Conservation (phyloP, 805 yeast genomes). For the Pichia deserticola region DNA sequence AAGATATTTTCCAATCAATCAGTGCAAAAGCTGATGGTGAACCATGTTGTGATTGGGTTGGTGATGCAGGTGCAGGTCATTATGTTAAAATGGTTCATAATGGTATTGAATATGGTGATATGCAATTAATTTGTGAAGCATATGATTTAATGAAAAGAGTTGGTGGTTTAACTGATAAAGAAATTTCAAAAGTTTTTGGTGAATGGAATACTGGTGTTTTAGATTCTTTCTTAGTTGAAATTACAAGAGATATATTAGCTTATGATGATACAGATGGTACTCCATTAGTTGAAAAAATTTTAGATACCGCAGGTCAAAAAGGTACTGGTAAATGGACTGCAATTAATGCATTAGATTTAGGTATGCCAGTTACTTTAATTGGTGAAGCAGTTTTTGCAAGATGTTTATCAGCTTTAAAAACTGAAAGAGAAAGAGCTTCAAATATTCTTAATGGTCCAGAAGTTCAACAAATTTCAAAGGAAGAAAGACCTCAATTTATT, state of each 20-base stretch:
- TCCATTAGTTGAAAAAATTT: slow-evolving; percentile 92
- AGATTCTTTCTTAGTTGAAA: slow-evolving; percentile 94
- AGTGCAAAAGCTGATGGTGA: slow-evolving; percentile 96
- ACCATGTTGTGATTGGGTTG: slow-evolving; percentile 99
- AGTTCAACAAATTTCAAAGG: slow-evolving; percentile 52
- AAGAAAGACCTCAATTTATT: slow-evolving; percentile 76
- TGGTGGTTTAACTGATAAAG: slow-evolving; percentile 83
- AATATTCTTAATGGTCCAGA: slow-evolving; percentile 72
- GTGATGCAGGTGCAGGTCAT: slow-evolving; percentile 98
- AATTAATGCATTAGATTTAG: slow-evolving; percentile 92
- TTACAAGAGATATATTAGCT: slow-evolving; percentile 90
- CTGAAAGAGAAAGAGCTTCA: slow-evolving; percentile 85
- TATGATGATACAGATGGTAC: slow-evolving; percentile 85
- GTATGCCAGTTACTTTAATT: slow-evolving; percentile 96
- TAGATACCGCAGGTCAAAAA: slow-evolving; percentile 97
- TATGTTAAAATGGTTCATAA: slow-evolving; percentile 99
- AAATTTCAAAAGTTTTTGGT: slow-evolving; percentile 86
- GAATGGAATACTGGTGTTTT: slow-evolving; percentile 96
- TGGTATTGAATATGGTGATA: slow-evolving; percentile 99
- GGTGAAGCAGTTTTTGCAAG: slow-evolving; percentile 99
- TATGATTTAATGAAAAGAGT: slow-evolving; percentile 93
- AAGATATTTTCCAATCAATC: slow-evolving; percentile 91
- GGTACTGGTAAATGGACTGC: slow-evolving; percentile 99
- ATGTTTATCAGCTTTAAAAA: slow-evolving; percentile 88
- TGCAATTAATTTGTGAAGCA: slow-evolving; percentile 98